Evolutionary conservation across 495 filamentous ascomycete species (phyloP).

Genomic region (Hypoxylon crocopeplum): DNA sequence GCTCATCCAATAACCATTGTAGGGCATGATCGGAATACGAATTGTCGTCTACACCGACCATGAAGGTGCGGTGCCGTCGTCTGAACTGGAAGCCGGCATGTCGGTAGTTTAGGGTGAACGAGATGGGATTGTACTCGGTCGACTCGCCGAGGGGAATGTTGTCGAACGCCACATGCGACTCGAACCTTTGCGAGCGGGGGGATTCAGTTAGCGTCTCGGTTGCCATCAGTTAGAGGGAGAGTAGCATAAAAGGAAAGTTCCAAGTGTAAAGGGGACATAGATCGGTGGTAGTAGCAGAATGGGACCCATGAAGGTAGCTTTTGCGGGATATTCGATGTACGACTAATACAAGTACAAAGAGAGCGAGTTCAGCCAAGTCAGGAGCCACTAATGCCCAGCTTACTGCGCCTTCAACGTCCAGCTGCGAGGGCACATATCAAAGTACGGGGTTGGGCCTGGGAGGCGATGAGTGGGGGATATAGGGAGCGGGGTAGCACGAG

Average conservation of each 20-base stretch:
- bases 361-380: constrained; percentile 16
- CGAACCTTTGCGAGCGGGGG: constrained; percentile 56
- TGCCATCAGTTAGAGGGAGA: constrained; percentile 34
- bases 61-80: constrained; percentile 85
- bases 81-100: constrained; percentile 89
- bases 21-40: constrained; percentile 95
- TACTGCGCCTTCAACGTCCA: constrained; percentile 26
- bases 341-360: background rate
- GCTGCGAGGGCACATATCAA: constrained; percentile 9
- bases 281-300: constrained; percentile 2
- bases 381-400: constrained; percentile 26
- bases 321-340: constrained; percentile 30
- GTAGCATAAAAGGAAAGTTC: background rate
- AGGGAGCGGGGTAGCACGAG: constrained; percentile 34
- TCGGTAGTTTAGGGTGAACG: constrained; percentile 84
- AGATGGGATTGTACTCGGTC: constrained; percentile 78
- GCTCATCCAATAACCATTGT: constrained; percentile 90
- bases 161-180: constrained; percentile 84
- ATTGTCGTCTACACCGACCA: constrained; percentile 94
- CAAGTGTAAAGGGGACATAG: background rate
- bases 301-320: constrained; percentile 9
- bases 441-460: constrained; percentile 20
- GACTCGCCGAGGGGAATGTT: constrained; percentile 75
- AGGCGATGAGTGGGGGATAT: constrained; percentile 27
- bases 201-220: constrained; percentile 53